A percentile compares a stretch with the other conserved stretches of the same genome.
Evolutionary conservation across 306 rosid species (phyloP).

Genomic region (Begonia masoniana): DNA sequence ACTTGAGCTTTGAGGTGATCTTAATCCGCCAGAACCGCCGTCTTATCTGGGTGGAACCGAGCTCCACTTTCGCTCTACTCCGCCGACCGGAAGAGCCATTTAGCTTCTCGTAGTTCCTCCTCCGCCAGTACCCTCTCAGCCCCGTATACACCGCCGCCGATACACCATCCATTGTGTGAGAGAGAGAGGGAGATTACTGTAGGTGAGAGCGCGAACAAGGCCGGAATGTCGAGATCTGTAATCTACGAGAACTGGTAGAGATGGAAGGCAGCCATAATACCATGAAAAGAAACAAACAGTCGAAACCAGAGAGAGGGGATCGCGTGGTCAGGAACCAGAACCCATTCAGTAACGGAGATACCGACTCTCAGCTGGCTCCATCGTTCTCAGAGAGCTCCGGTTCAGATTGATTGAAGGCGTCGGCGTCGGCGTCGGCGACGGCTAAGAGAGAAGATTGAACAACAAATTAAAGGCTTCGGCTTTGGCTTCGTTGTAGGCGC

Average conservation of each 20-base stretch:
- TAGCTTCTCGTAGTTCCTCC: constrained; percentile 36
- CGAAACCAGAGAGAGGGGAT: background rate
- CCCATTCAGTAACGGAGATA: background rate
- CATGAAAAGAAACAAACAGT: background rate
- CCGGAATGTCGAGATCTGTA: constrained; percentile 38
- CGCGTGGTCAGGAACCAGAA: background rate
- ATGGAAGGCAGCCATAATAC: constrained; percentile 22
- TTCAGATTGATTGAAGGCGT: no score
- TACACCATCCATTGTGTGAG: constrained; percentile 36
- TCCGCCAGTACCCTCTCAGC: constrained; percentile 34
- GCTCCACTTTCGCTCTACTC: no score
- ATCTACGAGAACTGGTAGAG: constrained; percentile 33
- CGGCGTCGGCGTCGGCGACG: no score
- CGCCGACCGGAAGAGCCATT: constrained; percentile 13
- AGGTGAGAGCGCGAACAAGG: constrained; percentile 42
- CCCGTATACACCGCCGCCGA: constrained; percentile 28
- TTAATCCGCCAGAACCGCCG: constrained; percentile 43
- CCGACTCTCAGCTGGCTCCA: background rate
- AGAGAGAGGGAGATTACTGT: constrained; percentile 19
- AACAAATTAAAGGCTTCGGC: no score
- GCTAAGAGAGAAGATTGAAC: no score
- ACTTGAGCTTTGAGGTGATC: constrained; percentile 29
- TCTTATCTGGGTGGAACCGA: constrained; percentile 14
- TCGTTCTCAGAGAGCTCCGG: no score
- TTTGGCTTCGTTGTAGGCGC: no score